phyloP scores from a whole-genome alignment of 2,329 filamentous ascomycete species.

The Fusarium nanum region DNA sequence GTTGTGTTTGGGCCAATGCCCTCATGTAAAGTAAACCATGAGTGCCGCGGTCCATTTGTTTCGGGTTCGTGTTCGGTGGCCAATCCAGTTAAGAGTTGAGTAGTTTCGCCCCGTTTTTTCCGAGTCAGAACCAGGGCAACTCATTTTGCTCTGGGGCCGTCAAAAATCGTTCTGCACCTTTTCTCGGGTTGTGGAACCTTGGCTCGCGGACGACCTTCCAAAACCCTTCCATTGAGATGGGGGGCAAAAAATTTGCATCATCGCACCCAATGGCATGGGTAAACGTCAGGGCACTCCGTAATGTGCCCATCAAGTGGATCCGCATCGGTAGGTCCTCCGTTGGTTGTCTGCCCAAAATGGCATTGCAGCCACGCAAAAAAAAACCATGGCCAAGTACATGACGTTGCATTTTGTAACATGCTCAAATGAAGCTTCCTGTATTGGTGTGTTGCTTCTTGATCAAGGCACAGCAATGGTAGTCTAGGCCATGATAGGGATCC shows the following conservation, averaged over 20 bases:
- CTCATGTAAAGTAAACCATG: conserved; percentile 10
- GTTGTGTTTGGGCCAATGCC: conserved; percentile 19
- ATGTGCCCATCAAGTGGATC: conserved; percentile 23
- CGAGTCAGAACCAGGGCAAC: conserved; percentile 35
- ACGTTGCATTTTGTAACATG: conserved; percentile 28
- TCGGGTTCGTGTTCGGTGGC: conserved; percentile 33
- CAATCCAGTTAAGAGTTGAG: conserved; percentile 15
- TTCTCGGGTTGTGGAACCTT: conserved; percentile 40
- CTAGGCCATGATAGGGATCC: conserved; percentile 58
- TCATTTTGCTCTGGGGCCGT: conserved; percentile 18
- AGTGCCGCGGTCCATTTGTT: conserved; percentile 31
- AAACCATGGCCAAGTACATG: conserved; percentile 45
- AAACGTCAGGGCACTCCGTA: conserved; percentile 30
- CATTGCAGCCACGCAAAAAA: conserved; percentile 40
- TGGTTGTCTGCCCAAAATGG: conserved; percentile 40
- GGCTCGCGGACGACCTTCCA: conserved; percentile 37
- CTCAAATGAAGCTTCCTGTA: conserved; percentile 8
- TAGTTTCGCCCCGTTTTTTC: conserved; percentile 17
- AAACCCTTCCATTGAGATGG: conserved; percentile 44
- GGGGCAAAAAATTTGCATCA: conserved; percentile 46
- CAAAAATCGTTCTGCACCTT: conserved; percentile 18
- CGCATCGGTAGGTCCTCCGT: conserved; percentile 26
- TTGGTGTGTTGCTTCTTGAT: conserved; percentile 7
- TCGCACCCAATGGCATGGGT: conserved; percentile 44
- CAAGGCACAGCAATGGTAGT: conserved; percentile 8